Conservation (phyloP, 805 yeast genomes). For the Starmera caribaea region DNA sequence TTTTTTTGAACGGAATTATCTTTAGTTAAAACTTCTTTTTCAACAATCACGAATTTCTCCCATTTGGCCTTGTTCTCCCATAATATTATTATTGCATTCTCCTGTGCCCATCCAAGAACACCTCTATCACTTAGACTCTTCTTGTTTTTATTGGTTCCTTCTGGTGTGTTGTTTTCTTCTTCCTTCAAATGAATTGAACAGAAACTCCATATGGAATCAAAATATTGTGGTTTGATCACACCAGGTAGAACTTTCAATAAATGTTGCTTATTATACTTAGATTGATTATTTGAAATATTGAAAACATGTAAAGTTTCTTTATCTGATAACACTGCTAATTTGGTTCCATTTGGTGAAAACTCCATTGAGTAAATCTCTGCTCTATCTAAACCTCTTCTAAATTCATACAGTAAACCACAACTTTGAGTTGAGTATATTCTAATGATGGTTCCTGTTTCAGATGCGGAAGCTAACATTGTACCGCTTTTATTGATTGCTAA, state of each 20-base stretch:
- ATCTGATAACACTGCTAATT: constrained; percentile 79
- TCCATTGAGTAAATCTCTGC: constrained; percentile 78
- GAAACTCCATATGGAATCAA: constrained; percentile 82
- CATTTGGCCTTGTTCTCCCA: constrained; percentile 71
- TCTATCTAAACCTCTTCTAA: constrained; percentile 82
- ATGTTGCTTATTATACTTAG: constrained; percentile 47
- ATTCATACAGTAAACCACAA: constrained; percentile 69
- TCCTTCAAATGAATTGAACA: constrained; percentile 50
- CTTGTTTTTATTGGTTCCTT: constrained; percentile 9
- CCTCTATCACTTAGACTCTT: constrained; percentile 28
- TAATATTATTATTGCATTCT: constrained; percentile 60
- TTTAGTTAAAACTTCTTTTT: constrained; percentile 23
- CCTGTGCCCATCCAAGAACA: constrained; percentile 60
- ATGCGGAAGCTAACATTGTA: constrained; percentile 67
- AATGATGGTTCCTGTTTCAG: constrained; percentile 74
- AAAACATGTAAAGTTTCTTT: constrained; percentile 85
- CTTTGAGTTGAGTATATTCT: constrained; percentile 61
- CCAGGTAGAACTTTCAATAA: constrained; percentile 49
- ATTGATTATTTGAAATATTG: constrained; percentile 34
- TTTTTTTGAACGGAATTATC: constrained; percentile 20
- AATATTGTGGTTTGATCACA: constrained; percentile 57
- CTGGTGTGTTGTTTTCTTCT: constrained; percentile 12
- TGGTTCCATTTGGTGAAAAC: constrained; percentile 67
- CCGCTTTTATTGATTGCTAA: constrained; percentile 57
- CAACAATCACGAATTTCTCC: constrained; percentile 77